These are phyloP conservation scores for Fraxinus americana DNA, from an alignment of 257 asterid species.

Conservation along the genomic window DNA sequence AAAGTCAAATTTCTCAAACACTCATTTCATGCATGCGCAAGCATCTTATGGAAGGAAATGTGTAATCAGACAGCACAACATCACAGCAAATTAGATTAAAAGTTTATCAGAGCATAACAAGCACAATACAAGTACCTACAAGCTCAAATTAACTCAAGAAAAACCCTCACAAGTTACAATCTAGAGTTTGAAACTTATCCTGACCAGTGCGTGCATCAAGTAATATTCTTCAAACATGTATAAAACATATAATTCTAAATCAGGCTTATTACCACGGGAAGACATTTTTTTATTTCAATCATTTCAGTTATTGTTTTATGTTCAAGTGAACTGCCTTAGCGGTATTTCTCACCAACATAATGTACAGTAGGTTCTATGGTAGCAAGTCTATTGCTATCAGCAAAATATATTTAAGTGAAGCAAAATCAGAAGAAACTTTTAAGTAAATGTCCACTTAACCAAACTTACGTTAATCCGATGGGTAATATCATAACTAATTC, in stretches of 20 bases:
- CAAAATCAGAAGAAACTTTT: not conserved
- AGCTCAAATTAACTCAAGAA: conserved; percentile 15
- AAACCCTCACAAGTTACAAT: not conserved
- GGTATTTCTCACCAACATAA: not conserved
- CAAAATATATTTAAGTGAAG: not conserved
- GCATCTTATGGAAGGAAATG: conserved; percentile 7
- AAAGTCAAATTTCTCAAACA: conserved; percentile 16
- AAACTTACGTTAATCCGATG: not conserved
- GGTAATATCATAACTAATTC: not conserved
- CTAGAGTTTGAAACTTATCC: conserved; percentile 11
- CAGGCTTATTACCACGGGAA: conserved; percentile 14
- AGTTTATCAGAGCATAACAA: conserved; percentile 10
- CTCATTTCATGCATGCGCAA: conserved; percentile 15
- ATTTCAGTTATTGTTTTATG: not conserved
- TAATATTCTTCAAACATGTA: conserved; percentile 8
- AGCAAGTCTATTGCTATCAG: not conserved
- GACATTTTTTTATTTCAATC: conserved; percentile 12
- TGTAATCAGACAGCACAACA: conserved; percentile 6
- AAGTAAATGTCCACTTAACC: not conserved
- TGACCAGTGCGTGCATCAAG: conserved; percentile 10
- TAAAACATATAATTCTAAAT: conserved; percentile 17
- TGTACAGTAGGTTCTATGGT: not conserved
- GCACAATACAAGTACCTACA: conserved; percentile 20
- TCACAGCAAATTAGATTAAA: conserved; percentile 17
- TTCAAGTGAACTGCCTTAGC: not conserved